phyloP scores from a whole-genome alignment of 495 filamentous ascomycete genomes.

The Hypoxylon perforatum region DNA sequence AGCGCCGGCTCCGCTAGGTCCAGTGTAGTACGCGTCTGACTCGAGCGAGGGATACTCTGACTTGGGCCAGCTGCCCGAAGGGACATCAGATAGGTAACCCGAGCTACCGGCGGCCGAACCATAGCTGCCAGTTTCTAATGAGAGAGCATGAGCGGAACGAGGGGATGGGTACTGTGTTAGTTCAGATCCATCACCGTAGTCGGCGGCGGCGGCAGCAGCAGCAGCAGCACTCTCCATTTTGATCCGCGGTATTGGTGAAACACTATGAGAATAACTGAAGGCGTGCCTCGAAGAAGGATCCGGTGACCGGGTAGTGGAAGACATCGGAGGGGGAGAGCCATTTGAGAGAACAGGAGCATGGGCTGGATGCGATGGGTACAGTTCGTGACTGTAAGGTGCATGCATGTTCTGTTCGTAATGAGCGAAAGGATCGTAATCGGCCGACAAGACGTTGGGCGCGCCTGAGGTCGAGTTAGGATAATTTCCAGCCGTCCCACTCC shows the following conservation, averaged over 20 bases:
- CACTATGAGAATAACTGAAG: conserved; percentile 50
- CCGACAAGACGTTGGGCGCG: conserved; percentile 60
- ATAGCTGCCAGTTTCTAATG: conserved; percentile 52
- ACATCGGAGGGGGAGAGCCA: conserved; percentile 54
- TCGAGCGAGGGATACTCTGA: conserved; percentile 58
- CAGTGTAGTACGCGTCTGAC: conserved; percentile 54
- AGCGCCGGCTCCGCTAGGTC: conserved; percentile 36
- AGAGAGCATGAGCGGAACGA: conserved; percentile 55
- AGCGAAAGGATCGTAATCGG: conserved; percentile 65
- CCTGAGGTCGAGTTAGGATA: conserved; percentile 53
- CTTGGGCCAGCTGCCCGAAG: conserved; percentile 60
- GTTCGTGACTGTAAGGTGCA: conserved; percentile 58
- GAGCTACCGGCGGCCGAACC: conserved; percentile 48
- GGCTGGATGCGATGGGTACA: conserved; percentile 55
- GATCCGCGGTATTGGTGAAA: conserved; percentile 58
- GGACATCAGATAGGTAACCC: conserved; percentile 62
- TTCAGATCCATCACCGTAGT: conserved; percentile 54
- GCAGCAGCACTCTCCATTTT: conserved; percentile 58
- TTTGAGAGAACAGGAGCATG: conserved; percentile 48
- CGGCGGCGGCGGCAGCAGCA: conserved; percentile 32
- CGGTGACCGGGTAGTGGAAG: conserved; percentile 58
- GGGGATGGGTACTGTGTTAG: conserved; percentile 62
- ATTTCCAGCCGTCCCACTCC: conserved; percentile 51
- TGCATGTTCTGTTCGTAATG: conserved; percentile 54
- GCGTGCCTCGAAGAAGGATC: conserved; percentile 48